A percentile compares a stretch with the other conserved stretches of the same genome.
phyloP scores from a whole-genome alignment of 106 monocot genomes.

The Dendrobium catenatum region DNA sequence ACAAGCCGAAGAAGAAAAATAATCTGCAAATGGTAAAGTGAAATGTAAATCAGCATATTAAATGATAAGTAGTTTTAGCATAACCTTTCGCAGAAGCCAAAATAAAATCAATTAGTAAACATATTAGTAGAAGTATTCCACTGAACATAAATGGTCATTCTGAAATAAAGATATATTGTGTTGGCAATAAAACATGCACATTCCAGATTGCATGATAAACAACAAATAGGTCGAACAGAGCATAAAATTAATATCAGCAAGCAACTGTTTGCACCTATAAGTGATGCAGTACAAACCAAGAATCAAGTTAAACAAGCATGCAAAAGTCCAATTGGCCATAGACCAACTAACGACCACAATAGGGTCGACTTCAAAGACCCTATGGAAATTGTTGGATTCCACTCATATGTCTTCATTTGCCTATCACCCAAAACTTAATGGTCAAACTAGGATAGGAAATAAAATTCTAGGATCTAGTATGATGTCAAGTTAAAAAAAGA shows the following conservation, averaged over 20 bases:
- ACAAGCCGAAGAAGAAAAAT: conserved; percentile 86
- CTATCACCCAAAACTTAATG: too few relatives aligned
- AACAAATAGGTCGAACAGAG: neutral
- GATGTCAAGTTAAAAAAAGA: too few relatives aligned
- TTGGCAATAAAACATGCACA: neutral
- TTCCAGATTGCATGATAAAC: neutral
- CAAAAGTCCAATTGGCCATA: too few relatives aligned
- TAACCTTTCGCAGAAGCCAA: neutral
- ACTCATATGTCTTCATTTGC: too few relatives aligned
- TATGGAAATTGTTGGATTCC: too few relatives aligned
- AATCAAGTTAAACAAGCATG: too few relatives aligned
- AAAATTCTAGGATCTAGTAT: too few relatives aligned
- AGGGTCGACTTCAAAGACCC: too few relatives aligned
- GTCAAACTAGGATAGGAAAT: too few relatives aligned
- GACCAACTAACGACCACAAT: too few relatives aligned
- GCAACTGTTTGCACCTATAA: neutral
- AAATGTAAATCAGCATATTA: neutral
- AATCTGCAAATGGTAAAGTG: conserved; percentile 44
- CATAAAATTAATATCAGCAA: neutral
- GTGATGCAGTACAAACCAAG: too few relatives aligned
- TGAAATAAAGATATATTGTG: neutral
- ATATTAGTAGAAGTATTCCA: neutral
- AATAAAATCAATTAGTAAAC: neutral
- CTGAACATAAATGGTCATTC: neutral
- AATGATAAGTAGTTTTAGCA: neutral